Percentiles rank a stretch among this genome's conserved stretches.
phyloP scores from a whole-genome alignment of 228 moss, liverwort and hornwort species.

The Sphagnum fallax region DNA sequence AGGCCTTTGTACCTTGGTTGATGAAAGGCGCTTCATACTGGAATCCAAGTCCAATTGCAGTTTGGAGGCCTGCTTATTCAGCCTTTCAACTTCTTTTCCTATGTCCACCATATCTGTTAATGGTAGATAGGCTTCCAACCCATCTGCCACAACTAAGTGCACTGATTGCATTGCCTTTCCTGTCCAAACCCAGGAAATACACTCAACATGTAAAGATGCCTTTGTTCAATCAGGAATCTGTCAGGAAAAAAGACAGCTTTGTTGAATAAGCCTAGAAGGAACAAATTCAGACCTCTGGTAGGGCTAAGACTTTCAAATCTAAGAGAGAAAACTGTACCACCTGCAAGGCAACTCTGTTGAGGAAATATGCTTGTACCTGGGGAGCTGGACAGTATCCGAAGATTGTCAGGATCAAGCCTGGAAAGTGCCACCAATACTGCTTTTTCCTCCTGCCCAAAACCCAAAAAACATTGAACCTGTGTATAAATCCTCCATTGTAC shows the following conservation, averaged over 20 bases:
- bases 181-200: constrained; percentile 6
- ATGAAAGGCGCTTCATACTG: constrained; percentile 69
- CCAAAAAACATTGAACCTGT: background rate
- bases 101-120: constrained; percentile 74
- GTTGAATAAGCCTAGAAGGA: too few species aligned
- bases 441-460: constrained; percentile 54
- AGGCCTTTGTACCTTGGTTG: constrained; percentile 39
- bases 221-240: too few species aligned
- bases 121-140: constrained; percentile 76
- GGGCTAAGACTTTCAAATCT: too few species aligned
- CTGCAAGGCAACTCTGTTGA: too few species aligned
- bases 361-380: constrained; percentile 24
- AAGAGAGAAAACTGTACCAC: too few species aligned
- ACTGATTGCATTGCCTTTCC: constrained; percentile 64
- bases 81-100: constrained; percentile 62
- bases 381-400: constrained; percentile 35
- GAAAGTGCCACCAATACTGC: constrained; percentile 57
- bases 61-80: constrained; percentile 63
- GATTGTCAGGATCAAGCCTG: constrained; percentile 53
- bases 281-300: too few species aligned
- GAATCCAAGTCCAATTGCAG: constrained; percentile 63
- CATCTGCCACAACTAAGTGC: constrained; percentile 71
- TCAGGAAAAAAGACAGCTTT: too few species aligned
- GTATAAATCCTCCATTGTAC: background rate
- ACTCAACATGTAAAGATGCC: too few species aligned